Percentiles rank a stretch among this genome's conserved stretches.
phyloP scores from a whole-genome alignment of 805 yeast genomes.

The Saturnispora kantuleensis region DNA sequence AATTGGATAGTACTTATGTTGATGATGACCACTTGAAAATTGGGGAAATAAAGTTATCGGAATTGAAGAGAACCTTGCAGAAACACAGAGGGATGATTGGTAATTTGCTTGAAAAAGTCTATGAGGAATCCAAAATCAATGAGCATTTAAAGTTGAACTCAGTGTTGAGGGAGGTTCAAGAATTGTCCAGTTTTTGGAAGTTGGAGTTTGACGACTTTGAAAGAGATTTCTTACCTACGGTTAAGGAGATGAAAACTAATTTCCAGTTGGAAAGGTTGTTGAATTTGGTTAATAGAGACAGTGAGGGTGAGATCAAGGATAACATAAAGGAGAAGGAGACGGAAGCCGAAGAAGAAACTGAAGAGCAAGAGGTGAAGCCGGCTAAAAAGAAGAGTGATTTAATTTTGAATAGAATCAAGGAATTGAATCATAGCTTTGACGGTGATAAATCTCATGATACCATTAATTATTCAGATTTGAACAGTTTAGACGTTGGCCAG shows the following conservation, averaged over 20 bases:
- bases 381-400: slow-evolving; percentile 17
- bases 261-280: slow-evolving; percentile 73
- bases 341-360: slow-evolving; percentile 8
- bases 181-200: slow-evolving; percentile 82
- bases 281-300: slow-evolving; percentile 27
- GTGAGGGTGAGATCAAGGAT: slow-evolving; percentile 13
- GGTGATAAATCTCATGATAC: slow-evolving; percentile 15
- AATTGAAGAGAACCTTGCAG: slow-evolving; percentile 43
- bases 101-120: slow-evolving; percentile 40
- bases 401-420: slow-evolving; percentile 11
- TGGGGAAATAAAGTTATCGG: slow-evolving; percentile 50
- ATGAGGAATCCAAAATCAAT: slow-evolving; percentile 45
- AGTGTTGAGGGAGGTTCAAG: slow-evolving; percentile 63
- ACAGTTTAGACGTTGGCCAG: slow-evolving; percentile 25
- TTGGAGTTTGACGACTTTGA: slow-evolving; percentile 73
- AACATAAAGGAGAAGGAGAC: slow-evolving; percentile 9
- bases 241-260: slow-evolving; percentile 87
- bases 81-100: slow-evolving; percentile 41
- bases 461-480: slow-evolving; percentile 10
- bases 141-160: slow-evolving; percentile 64
- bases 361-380: slow-evolving; percentile 12
- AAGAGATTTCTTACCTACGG: slow-evolving; percentile 71
- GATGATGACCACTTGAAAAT: slow-evolving; percentile 61
- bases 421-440: slow-evolving; percentile 11
- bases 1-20: slow-evolving; percentile 49